These are phyloP conservation scores for Linum lewisii DNA, from an alignment of 345 rosid genomes.

Conservation along the genomic window DNA sequence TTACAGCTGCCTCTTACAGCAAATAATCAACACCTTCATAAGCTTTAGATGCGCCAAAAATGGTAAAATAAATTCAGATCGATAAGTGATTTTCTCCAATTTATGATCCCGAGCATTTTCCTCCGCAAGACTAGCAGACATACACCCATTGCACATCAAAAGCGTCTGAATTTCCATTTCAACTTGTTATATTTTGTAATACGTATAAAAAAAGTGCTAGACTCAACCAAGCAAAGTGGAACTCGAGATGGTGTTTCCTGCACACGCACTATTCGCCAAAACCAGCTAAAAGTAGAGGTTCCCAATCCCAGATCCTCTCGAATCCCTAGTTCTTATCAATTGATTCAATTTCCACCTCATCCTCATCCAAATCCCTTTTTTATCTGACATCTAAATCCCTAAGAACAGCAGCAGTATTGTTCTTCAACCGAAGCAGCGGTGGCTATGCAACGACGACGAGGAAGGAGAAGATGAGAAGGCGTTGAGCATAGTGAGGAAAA, in stretches of 20 bases:
- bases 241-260: too few relatives aligned
- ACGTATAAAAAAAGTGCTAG: too few relatives aligned
- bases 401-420: not conserved
- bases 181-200: too few relatives aligned
- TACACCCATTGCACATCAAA: too few relatives aligned
- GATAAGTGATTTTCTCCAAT: conserved; percentile 58
- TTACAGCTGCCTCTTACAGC: conserved; percentile 23
- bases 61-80: conserved; percentile 24
- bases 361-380: too few relatives aligned
- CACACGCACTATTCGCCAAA: too few relatives aligned
- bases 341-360: too few relatives aligned
- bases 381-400: too few relatives aligned
- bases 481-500: not conserved
- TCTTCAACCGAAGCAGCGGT: not conserved
- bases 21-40: conserved; percentile 33
- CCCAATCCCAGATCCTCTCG: too few relatives aligned
- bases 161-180: not conserved
- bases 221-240: too few relatives aligned
- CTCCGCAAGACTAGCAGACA: conserved; percentile 5
- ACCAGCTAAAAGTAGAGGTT: too few relatives aligned
- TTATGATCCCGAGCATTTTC: conserved; percentile 43
- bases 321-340: too few relatives aligned
- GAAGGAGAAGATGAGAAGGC: not conserved
- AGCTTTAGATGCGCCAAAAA: conserved; percentile 20
- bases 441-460: not conserved